Evolutionary conservation across 2,329 filamentous ascomycete genomes (phyloP).

Genomic region (Arthrinium phaeospermum): DNA sequence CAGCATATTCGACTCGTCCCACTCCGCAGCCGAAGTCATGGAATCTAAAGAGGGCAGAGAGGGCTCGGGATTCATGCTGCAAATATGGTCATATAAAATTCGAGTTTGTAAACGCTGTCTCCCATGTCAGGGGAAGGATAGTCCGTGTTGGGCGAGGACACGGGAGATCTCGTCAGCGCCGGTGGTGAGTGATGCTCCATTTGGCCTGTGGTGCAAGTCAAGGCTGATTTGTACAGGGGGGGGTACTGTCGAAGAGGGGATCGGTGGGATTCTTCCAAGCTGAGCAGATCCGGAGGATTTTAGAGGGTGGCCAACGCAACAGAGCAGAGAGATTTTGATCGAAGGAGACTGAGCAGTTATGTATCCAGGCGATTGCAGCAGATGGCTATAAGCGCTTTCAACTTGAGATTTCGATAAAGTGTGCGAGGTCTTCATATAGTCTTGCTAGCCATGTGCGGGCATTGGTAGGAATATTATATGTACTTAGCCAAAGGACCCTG

Average conservation of each 20-base stretch:
- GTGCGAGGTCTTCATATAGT: slow-evolving; percentile 1
- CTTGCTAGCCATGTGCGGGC: neutral
- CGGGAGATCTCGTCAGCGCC: slow-evolving; percentile 50
- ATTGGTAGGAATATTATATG: slow-evolving; percentile 5
- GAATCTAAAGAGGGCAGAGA: slow-evolving; percentile 46
- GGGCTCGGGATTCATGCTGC: slow-evolving; percentile 44
- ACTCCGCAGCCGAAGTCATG: slow-evolving; percentile 46
- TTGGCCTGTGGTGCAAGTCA: slow-evolving; percentile 25
- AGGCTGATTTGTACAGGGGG: slow-evolving; percentile 17
- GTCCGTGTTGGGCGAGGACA: slow-evolving; percentile 50
- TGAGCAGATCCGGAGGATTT: slow-evolving; percentile 7
- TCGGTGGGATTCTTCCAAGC: neutral
- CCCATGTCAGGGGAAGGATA: slow-evolving; percentile 53
- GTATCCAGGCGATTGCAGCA: neutral
- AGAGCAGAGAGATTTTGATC: neutral
- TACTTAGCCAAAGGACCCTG: slow-evolving; percentile 9
- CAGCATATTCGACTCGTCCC: slow-evolving; percentile 44
- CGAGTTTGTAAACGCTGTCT: slow-evolving; percentile 50
- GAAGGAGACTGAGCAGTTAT: slow-evolving; percentile 2
- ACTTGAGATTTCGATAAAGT: neutral
- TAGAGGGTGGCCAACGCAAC: neutral
- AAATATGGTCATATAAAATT: slow-evolving; percentile 49
- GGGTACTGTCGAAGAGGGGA: neutral
- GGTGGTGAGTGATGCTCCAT: slow-evolving; percentile 58
- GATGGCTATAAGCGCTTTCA: neutral